phyloP scores from a whole-genome alignment of 2,329 filamentous ascomycete species.

The Trichoderma afroharzianum region DNA sequence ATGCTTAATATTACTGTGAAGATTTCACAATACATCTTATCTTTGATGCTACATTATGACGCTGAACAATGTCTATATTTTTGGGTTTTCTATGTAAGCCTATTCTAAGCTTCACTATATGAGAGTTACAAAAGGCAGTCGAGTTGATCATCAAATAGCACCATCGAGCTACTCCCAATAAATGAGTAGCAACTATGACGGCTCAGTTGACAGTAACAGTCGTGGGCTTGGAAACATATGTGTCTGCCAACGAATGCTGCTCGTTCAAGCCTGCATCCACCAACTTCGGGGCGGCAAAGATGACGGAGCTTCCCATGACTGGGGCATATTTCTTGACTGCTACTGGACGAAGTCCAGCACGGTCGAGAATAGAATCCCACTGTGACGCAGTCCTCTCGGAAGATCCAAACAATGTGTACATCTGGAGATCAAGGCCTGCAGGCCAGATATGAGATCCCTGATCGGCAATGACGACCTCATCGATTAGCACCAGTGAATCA shows the following conservation, averaged over 20 bases:
- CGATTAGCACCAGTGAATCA: conserved; percentile 33
- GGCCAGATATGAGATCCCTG: conserved; percentile 3
- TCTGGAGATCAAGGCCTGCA: neutral
- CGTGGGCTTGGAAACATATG: neutral
- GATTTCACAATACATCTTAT: no score
- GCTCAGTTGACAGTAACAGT: neutral
- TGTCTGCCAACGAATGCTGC: neutral
- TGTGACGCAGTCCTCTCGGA: neutral
- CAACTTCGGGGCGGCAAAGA: conserved; percentile 9
- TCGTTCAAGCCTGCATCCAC: neutral
- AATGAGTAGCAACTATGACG: neutral
- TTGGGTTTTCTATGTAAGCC: neutral
- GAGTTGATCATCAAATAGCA: neutral
- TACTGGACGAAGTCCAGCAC: neutral
- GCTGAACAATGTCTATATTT: neutral
- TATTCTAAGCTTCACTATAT: neutral
- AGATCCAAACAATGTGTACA: neutral
- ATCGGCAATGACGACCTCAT: conserved; percentile 35
- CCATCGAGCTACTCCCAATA: neutral
- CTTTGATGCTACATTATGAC: no score
- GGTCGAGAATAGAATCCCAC: neutral
- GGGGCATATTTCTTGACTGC: conserved; percentile 11
- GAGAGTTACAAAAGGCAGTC: neutral
- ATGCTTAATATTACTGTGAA: neutral
- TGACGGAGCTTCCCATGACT: conserved; percentile 11